These are phyloP conservation scores for Diaporthe destruens DNA, from an alignment of 2,329 filamentous ascomycete species.

Conservation along the genomic window DNA sequence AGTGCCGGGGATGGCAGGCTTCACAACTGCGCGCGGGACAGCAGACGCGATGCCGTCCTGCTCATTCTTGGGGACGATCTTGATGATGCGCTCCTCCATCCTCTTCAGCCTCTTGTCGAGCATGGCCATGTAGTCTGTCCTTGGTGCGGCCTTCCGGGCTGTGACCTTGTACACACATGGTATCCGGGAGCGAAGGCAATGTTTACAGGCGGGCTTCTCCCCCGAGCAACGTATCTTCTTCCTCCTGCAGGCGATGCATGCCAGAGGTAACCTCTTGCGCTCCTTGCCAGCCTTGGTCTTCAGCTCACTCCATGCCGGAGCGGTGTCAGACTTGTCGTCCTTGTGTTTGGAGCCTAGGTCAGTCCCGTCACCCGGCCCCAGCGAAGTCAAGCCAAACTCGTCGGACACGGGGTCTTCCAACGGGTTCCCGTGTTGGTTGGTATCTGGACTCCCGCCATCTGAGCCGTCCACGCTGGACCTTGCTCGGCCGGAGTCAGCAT, in stretches of 20 bases:
- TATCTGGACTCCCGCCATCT: conserved; percentile 60
- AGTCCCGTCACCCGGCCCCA: conserved; percentile 63
- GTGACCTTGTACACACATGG: conserved; percentile 99
- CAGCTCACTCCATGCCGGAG: conserved; percentile 82
- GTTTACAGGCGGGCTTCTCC: conserved; percentile 97
- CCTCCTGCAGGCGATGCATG: conserved; percentile 93
- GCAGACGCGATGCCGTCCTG: conserved; percentile 72
- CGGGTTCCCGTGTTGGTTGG: conserved; percentile 57
- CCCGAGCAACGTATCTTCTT: conserved; percentile 99
- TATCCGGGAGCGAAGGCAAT: conserved; percentile 91
- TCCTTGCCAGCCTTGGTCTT: conserved; percentile 97
- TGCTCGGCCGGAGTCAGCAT: conserved; percentile 39
- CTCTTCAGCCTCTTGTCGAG: conserved; percentile 93
- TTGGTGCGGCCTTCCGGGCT: conserved; percentile 89
- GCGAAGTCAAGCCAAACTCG: conserved; percentile 68
- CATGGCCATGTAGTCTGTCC: conserved; percentile 99
- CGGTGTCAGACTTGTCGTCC: conserved; percentile 69
- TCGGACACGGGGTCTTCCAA: conserved; percentile 68
- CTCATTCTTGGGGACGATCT: conserved; percentile 90
- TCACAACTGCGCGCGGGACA: conserved; percentile 85
- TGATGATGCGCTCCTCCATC: conserved; percentile 98
- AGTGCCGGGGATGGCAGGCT: conserved; percentile 76
- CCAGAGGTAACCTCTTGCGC: conserved; percentile 89
- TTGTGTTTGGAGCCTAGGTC: conserved; percentile 66
- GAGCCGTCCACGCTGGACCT: conserved; percentile 55